These are phyloP conservation scores for Aaosphaeria arxii DNA, from an alignment of 2,329 filamentous ascomycete genomes.

Conservation along the genomic window DNA sequence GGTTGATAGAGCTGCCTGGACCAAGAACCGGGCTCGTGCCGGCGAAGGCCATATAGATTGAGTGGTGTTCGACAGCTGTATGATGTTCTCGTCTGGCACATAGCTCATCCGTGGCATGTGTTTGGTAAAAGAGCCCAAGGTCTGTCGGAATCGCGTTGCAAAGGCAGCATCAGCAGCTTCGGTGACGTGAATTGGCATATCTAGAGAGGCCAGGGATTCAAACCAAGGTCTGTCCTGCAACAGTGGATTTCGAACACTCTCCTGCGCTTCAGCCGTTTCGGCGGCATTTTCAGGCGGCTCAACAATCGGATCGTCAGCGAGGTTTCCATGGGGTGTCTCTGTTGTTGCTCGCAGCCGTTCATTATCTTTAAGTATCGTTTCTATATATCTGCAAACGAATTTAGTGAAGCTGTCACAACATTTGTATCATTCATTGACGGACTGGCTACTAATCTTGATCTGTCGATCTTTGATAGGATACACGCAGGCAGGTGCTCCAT, in stretches of 20 bases:
- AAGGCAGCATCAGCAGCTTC: slow-evolving; percentile 39
- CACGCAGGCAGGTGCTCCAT: slow-evolving; percentile 14
- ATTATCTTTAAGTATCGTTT: slow-evolving; percentile 28
- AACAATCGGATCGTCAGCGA: neutral
- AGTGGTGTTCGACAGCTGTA: slow-evolving; percentile 27
- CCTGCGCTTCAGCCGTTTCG: slow-evolving; percentile 1
- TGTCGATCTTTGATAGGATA: slow-evolving; percentile 28
- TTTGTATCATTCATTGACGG: slow-evolving; percentile 1
- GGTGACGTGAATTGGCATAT: slow-evolving; percentile 35
- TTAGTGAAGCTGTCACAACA: neutral
- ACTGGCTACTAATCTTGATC: slow-evolving; percentile 27
- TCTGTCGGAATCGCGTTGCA: slow-evolving; percentile 35
- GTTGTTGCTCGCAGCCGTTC: slow-evolving; percentile 17
- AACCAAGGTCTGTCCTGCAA: slow-evolving; percentile 38
- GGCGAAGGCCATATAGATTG: slow-evolving; percentile 6
- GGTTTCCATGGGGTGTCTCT: neutral
- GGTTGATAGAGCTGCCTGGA: slow-evolving; percentile 43
- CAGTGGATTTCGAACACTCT: slow-evolving; percentile 29
- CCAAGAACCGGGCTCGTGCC: slow-evolving; percentile 10
- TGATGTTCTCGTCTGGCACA: slow-evolving; percentile 28
- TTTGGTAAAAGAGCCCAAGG: slow-evolving; percentile 18
- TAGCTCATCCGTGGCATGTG: slow-evolving; percentile 36
- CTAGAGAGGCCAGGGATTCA: slow-evolving; percentile 23
- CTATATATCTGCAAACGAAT: slow-evolving; percentile 16
- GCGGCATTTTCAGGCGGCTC: neutral